Evolutionary conservation across 2,329 filamentous ascomycete species (phyloP), one percentile per base, ranked within the genome.

Genomic region (Aspergillus sp.): DNA sequence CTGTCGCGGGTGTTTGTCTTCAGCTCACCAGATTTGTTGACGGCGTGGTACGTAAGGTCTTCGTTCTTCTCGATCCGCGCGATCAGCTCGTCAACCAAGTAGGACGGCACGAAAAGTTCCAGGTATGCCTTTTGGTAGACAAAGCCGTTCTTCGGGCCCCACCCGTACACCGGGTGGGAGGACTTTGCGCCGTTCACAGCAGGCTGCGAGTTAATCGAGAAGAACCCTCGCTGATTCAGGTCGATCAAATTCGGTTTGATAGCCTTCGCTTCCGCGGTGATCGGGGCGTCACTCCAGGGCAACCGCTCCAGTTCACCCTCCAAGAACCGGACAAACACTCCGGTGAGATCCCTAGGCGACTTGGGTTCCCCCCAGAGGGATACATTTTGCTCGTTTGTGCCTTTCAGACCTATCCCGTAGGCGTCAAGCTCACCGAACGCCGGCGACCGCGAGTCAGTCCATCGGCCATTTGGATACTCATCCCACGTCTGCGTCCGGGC

Each of bases 81-180:
- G 43, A 93, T 75, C 40, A 98, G 68, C 52, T 88, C 80, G 11
- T 75, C 66, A 44, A 93, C 82, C 39, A 94, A 60, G 33, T 82
- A 75, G 1, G 88, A 85, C 10, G 86, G 79, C 15, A 96, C 78
- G 2, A 98, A 69, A 16, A 98, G 74, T 61, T 98, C 91, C 2
- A 98, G 72, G 57, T 98, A 98, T 4, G 89, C 84, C 67, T 98
- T 98, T 58, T 98, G 91, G 62, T 96, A 98, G 34, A 96, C 91
- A 53, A 93, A 98, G 37, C 91, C 91, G 48, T 94, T 93, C 40
- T 78, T 73, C 3, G 91, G 91, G 8, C 91, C 91, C 91, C 91
- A 98, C 35, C 91, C 91, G 58, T 93, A 82, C 5, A 93, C 70
- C 0, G 85, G 76, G 53, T 98, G 77, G 3, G 79, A 82, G 1